These are phyloP conservation scores for Fusarium caatingaense DNA, from an alignment of 2,329 filamentous ascomycete species.

Conservation along the genomic window DNA sequence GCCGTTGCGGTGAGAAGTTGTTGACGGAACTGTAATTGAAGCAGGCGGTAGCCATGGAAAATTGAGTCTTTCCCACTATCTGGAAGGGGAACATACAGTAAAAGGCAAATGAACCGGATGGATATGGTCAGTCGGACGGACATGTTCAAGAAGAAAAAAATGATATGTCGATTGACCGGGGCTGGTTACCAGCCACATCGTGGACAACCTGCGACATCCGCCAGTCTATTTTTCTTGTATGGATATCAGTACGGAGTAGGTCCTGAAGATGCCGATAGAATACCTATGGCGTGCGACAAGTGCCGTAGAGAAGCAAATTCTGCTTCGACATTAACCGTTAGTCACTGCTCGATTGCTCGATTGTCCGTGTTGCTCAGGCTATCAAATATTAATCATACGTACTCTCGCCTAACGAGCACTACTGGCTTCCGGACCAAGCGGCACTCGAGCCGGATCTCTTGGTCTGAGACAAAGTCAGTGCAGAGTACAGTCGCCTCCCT, in stretches of 20 bases:
- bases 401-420: conserved; percentile 21
- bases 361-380: not conserved
- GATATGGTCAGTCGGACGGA: not conserved
- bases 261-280: conserved; percentile 13
- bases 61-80: not conserved
- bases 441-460: conserved; percentile 11
- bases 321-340: not conserved
- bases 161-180: conserved; percentile 24
- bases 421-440: conserved; percentile 11
- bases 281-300: not conserved
- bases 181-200: conserved; percentile 22
- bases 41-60: not conserved
- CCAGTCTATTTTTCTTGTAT: conserved; percentile 4
- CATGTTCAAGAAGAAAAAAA: not conserved
- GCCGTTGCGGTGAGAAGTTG: conserved; percentile 13
- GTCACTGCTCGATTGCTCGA: not conserved
- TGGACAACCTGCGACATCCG: not conserved
- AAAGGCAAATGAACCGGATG: conserved; percentile 17
- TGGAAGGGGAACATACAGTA: conserved; percentile 15
- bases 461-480: conserved; percentile 9
- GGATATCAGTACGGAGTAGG: not conserved
- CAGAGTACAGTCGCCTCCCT: conserved; percentile 9
- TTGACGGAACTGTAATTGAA: not conserved
- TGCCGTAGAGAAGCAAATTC: not conserved
- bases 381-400: not conserved